Conservation (phyloP, 208 protist species). For the Entamoeba invadens region DNA sequence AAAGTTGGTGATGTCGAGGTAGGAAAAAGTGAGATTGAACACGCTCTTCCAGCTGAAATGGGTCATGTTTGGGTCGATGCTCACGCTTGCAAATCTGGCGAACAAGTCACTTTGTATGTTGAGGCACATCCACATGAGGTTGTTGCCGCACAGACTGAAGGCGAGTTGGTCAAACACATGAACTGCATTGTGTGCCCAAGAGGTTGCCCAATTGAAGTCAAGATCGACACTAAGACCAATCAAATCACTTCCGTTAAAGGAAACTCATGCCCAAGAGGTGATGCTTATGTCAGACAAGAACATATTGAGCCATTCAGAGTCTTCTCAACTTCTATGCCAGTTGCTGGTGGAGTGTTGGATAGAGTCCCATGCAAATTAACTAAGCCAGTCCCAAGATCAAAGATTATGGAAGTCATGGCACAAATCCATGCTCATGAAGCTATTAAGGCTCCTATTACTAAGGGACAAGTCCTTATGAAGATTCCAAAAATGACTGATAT, state of each 20-base stretch:
- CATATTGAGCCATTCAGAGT: slow-evolving; percentile 3
- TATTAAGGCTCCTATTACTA: background rate
- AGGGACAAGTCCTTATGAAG: background rate
- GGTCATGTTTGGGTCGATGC: background rate
- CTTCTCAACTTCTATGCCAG: background rate
- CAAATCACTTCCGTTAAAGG: slow-evolving; percentile 6
- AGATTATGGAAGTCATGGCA: background rate
- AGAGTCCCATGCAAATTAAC: background rate
- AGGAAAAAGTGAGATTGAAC: background rate
- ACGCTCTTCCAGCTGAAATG: slow-evolving; percentile 3
- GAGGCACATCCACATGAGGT: background rate
- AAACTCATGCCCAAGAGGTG: slow-evolving; percentile 4
- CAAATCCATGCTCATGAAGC: background rate
- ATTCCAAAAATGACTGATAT: slow-evolving; percentile 1
- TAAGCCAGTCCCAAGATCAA: background rate
- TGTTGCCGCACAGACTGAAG: background rate
- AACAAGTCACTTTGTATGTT: background rate
- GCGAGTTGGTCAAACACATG: background rate
- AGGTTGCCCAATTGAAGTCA: slow-evolving; percentile 4
- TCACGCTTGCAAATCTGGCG: background rate
- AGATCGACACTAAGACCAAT: background rate
- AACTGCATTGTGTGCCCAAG: slow-evolving; percentile 7
- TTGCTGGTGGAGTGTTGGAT: background rate
- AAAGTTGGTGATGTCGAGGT: background rate
- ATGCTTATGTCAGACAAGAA: slow-evolving; percentile 5